phyloP scores from a whole-genome alignment of 768 basidiomycete genomes.

The Suillus ampliporus region DNA sequence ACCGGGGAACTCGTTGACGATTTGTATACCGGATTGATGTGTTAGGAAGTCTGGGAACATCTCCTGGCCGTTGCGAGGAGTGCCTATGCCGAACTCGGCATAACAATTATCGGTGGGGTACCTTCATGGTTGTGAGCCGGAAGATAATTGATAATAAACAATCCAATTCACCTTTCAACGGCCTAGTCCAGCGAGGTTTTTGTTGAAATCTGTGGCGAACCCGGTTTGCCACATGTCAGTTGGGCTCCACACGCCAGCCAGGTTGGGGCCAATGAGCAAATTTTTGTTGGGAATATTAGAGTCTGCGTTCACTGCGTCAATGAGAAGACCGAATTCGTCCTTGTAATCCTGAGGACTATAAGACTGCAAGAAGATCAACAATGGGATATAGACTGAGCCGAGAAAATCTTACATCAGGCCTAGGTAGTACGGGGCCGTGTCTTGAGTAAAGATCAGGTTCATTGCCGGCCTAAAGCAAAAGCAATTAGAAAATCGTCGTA shows the following conservation, averaged over 20 bases:
- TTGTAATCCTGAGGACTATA: slow-evolving; percentile 49
- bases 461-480: slow-evolving; percentile 61
- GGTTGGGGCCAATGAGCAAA: slow-evolving; percentile 66
- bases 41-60: slow-evolving; percentile 54
- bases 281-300: slow-evolving; percentile 44
- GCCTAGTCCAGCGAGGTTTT: slow-evolving; percentile 49
- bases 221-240: slow-evolving; percentile 59
- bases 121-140: slow-evolving; percentile 38
- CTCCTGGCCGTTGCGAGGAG: slow-evolving; percentile 46
- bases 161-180: slow-evolving; percentile 55
- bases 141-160: background rate
- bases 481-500: background rate
- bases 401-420: slow-evolving; percentile 22
- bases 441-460: slow-evolving; percentile 78
- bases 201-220: slow-evolving; percentile 50
- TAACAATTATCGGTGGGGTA: slow-evolving; percentile 70
- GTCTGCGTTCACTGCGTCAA: slow-evolving; percentile 48
- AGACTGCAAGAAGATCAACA: slow-evolving; percentile 23
- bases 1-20: slow-evolving; percentile 59
- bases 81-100: slow-evolving; percentile 51
- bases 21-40: slow-evolving; percentile 54
- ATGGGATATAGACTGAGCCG: no score
- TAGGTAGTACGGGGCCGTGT: slow-evolving; percentile 45
- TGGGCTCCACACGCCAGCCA: slow-evolving; percentile 61
- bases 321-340: slow-evolving; percentile 55